A percentile compares a stretch with the other conserved stretches of the same genome.
Evolutionary conservation across 1,284 basidiomycete species (phyloP).

Genomic region (Cutaneotrichosporon arboriforme): DNA sequence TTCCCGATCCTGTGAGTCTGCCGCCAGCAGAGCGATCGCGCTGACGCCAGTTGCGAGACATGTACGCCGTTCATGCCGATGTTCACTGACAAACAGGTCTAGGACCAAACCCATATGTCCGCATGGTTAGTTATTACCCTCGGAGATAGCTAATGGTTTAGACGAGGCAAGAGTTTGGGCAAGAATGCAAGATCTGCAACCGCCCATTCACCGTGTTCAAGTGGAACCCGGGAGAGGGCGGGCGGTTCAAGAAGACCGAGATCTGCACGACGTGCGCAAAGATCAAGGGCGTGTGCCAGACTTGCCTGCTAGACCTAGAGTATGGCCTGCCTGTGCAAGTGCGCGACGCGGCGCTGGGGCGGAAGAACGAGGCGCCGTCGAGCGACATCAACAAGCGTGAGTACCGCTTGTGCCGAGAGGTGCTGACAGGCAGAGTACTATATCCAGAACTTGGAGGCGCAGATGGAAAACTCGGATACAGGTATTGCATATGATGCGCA

Average conservation of each 20-base stretch:
- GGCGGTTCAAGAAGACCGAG: conserved; percentile 94
- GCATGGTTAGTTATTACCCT: conserved; percentile 61
- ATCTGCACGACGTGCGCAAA: conserved; percentile 98
- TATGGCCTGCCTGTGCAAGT: conserved; percentile 96
- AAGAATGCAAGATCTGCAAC: conserved; percentile 83
- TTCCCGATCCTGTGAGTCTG: conserved; percentile 46
- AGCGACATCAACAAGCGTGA: conserved; percentile 82
- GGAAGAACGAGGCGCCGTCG: conserved; percentile 82
- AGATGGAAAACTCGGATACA: conserved; percentile 50
- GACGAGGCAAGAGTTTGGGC: conserved; percentile 95
- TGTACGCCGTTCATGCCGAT: conserved; percentile 55
- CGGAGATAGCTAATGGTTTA: conserved; percentile 23
- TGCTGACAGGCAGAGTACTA: conserved; percentile 65
- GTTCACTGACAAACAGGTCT: conserved; percentile 56
- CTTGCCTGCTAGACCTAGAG: conserved; percentile 91
- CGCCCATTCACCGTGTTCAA: conserved; percentile 95
- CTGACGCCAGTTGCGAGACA: conserved; percentile 61
- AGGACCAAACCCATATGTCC: conserved; percentile 78
- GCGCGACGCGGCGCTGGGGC: conserved; percentile 84
- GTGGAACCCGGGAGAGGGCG: conserved; percentile 91
- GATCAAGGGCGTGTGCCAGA: conserved; percentile 98
- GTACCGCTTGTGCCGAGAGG: conserved; percentile 4
- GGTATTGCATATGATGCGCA: conserved; percentile 57
- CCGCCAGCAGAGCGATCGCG: not conserved
- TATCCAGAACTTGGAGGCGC: conserved; percentile 89